These are phyloP conservation scores for Phycomyces blakesleeanus DNA, from an alignment of 192 early-diverging fungal species.

Conservation along the genomic window DNA sequence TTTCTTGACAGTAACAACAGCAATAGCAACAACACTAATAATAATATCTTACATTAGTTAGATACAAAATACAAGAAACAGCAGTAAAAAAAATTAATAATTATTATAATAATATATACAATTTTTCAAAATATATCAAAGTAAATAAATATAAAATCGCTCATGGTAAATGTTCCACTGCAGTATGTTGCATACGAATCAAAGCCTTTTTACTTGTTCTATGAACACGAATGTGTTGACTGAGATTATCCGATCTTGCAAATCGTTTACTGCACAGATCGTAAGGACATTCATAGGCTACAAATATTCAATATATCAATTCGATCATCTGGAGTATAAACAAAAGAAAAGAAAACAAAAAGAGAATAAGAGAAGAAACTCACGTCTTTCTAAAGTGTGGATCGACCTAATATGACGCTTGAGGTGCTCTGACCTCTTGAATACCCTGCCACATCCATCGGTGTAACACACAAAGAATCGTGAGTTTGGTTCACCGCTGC, in stretches of 20 bases:
- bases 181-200: background rate
- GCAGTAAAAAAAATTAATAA: no score
- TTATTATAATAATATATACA: no score
- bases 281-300: slow-evolving; percentile 47
- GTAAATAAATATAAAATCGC: background rate
- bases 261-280: slow-evolving; percentile 46
- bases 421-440: slow-evolving; percentile 57
- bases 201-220: slow-evolving; percentile 19
- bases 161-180: background rate
- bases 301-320: no score
- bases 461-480: slow-evolving; percentile 50
- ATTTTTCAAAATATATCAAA: no score
- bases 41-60: no score
- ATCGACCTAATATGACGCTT: slow-evolving; percentile 55
- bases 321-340: no score
- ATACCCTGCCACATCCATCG: slow-evolving; percentile 52
- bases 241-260: slow-evolving; percentile 50
- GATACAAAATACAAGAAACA: no score
- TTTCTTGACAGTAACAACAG: no score
- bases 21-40: no score
- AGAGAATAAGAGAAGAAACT: slow-evolving; percentile 25
- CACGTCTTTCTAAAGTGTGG: slow-evolving; percentile 58
- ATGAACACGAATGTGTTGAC: slow-evolving; percentile 54
- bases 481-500: background rate
- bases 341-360: no score